phyloP scores from a whole-genome alignment of 129 eudicot species.

The Pulicaria dysenterica region DNA sequence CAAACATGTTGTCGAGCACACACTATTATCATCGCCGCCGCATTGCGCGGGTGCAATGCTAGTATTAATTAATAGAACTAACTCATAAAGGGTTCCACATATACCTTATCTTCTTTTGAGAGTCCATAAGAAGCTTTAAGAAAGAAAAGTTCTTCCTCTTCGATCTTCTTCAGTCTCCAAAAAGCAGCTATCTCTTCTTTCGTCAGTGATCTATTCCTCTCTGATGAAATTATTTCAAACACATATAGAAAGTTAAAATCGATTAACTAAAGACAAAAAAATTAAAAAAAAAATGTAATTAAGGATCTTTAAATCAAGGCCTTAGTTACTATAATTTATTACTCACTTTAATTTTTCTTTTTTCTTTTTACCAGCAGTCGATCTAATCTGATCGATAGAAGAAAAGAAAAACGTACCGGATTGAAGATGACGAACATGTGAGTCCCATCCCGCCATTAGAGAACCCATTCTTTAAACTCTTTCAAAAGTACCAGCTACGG shows the following conservation, averaged over 20 bases:
- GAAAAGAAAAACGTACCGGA: conserved; percentile 26
- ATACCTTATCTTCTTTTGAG: conserved; percentile 29
- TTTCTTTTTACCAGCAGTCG: too few relatives aligned
- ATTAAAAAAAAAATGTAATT: too few relatives aligned
- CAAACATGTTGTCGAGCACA: too few relatives aligned
- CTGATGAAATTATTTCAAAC: background rate
- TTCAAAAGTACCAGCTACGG: too few relatives aligned
- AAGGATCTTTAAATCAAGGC: too few relatives aligned
- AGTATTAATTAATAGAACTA: too few relatives aligned
- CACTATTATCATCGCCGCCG: too few relatives aligned
- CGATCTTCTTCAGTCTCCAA: conserved; percentile 43
- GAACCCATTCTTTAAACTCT: conserved; percentile 44
- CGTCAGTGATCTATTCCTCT: conserved; percentile 43
- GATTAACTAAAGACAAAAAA: too few relatives aligned
- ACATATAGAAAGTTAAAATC: background rate
- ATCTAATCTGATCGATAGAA: too few relatives aligned
- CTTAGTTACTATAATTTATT: too few relatives aligned
- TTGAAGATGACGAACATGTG: conserved; percentile 29
- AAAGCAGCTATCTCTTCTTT: conserved; percentile 43
- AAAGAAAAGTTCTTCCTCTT: conserved; percentile 45
- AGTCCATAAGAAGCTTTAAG: conserved; percentile 29
- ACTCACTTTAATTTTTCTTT: too few relatives aligned
- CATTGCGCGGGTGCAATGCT: too few relatives aligned
- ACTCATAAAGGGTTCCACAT: background rate
- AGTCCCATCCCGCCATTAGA: conserved; percentile 53